Percentiles rank a stretch among this genome's conserved stretches.
Conservation (phyloP, 192 early-diverging fungal species). For the Backusella morwellensis region DNA sequence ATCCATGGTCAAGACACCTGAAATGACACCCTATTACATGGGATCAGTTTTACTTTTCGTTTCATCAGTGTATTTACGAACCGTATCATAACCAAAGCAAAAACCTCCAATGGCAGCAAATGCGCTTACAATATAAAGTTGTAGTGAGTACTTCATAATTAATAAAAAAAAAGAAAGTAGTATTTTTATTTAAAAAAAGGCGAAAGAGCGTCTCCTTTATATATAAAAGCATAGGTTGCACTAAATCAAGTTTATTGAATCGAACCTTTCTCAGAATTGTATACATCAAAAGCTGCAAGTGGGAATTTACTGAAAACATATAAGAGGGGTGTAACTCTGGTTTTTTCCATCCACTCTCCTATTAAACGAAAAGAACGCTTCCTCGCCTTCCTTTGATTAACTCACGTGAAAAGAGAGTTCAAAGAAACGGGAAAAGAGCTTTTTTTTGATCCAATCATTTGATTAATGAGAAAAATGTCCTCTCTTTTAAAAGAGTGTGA, state of each 20-base stretch:
- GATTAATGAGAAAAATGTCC: neutral
- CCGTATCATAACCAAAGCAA: slow-evolving; percentile 69
- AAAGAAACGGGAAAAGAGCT: neutral
- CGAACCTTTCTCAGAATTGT: neutral
- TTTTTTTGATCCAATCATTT: neutral
- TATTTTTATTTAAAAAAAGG: neutral
- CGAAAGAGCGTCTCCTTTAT: neutral
- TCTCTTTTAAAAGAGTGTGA: neutral
- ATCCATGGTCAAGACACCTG: slow-evolving; percentile 62
- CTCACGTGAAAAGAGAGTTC: neutral
- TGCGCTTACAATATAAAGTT: slow-evolving; percentile 24
- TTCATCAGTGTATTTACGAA: no score
- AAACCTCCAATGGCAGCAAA: slow-evolving; percentile 61
- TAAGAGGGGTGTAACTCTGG: neutral
- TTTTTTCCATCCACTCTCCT: neutral
- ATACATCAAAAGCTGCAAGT: neutral
- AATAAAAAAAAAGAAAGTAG: neutral
- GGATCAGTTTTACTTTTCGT: no score
- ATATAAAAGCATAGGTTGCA: neutral
- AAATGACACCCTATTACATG: slow-evolving; percentile 50
- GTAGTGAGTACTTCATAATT: neutral
- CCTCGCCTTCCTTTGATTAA: neutral
- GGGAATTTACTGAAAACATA: neutral
- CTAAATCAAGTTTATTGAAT: neutral
- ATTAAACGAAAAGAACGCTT: neutral